phyloP scores from a whole-genome alignment of 1,139 yeast genomes.

The Geotrichum bryndzae region DNA sequence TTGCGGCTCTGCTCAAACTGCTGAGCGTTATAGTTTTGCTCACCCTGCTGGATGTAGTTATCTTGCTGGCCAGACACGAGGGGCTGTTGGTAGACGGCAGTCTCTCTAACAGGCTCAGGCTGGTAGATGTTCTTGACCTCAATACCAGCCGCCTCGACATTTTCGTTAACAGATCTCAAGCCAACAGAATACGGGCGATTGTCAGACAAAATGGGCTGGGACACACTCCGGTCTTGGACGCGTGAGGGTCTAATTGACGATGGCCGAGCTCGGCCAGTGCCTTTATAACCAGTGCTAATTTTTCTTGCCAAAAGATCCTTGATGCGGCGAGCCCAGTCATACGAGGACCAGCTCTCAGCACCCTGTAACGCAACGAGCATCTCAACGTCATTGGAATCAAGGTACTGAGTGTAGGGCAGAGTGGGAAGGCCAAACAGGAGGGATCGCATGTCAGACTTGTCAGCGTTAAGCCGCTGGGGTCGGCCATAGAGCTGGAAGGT shows the following conservation, averaged over 20 bases:
- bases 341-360: constrained; percentile 54
- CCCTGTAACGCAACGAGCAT: constrained; percentile 40
- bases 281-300: constrained; percentile 67
- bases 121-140: background rate
- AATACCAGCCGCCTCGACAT: background rate
- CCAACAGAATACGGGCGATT: constrained; percentile 1
- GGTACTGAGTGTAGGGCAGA: constrained; percentile 78
- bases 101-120: background rate
- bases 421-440: constrained; percentile 88
- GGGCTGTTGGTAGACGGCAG: constrained; percentile 1
- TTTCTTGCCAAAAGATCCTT: constrained; percentile 60
- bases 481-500: constrained; percentile 87
- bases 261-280: constrained; percentile 51
- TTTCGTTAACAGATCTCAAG: constrained; percentile 4
- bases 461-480: constrained; percentile 82
- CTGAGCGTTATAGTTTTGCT: background rate
- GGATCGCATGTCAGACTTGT: constrained; percentile 71
- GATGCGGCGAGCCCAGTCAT: constrained; percentile 63
- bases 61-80: background rate
- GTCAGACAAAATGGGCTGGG: constrained; percentile 9
- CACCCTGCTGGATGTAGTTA: background rate
- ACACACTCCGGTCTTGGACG: constrained; percentile 4
- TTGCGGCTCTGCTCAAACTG: background rate
- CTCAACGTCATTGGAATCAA: constrained; percentile 53
- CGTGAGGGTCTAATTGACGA: constrained; percentile 4